Evolutionary conservation across 345 rosid species (phyloP), one percentile per base, ranked within the genome.

Genomic region (Gossypium bickii): DNA sequence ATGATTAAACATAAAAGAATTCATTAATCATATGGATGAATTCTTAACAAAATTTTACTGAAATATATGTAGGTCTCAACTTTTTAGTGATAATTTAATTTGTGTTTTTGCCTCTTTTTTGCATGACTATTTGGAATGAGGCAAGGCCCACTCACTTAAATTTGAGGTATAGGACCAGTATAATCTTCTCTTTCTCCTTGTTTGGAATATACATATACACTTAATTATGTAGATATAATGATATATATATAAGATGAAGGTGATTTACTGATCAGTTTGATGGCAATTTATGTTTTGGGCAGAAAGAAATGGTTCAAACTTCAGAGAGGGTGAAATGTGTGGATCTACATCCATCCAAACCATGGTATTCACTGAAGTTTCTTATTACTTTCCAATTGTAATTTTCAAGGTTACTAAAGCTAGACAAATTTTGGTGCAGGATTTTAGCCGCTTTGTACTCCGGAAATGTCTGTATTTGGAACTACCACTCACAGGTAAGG

Each of bases 381-480:
- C 1, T 22, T 29, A 1, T 9, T 68, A 9, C 2, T 25, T 34
- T 8, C 9, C 25, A 22, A n/a, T 25, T 25, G 17, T 10, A 12
- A 27, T 27, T 62, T 12, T n/a, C 68, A 17, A 13, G 15, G 13
- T 41, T 34, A 16, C 68, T 11, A 9, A 63, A n/a, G 69, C 45
- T 1, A n/a, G 27, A 27, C 45, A 17, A 51, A 24, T 59, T 16
- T 61, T n/a, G 25, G 29, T 73, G 76, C 76, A 73, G 76, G 76
- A 48, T 73, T 48, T 61, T 73, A 73, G 27, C 57, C 29, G 67
- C 68, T 27, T 17, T 73, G 49, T 6, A 73, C 34, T 73, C 76
- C 0, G 76, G 76, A 73, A 73, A 49, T 61, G 76, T 73, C 47
- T 25, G 20, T n/a, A 25, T 73, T 29, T 73, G 76, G 76, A 25